These are phyloP conservation scores for Corylus heterophylla DNA, from an alignment of 306 rosid genomes.

Conservation along the genomic window DNA sequence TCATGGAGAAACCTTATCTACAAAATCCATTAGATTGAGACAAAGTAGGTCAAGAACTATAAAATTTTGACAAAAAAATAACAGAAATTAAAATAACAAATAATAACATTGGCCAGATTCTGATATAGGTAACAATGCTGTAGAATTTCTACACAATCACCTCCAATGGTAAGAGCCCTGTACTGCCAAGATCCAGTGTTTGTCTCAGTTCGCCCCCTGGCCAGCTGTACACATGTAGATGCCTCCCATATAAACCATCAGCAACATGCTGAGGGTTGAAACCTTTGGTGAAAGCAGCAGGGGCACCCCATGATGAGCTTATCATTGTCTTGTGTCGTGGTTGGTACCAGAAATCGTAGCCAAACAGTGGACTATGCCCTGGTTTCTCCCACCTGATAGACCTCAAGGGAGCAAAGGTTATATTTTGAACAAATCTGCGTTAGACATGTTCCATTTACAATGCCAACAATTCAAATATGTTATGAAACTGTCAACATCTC, in stretches of 20 bases:
- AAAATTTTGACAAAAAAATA: background rate
- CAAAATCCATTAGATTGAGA: constrained; percentile 20
- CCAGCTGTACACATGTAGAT: constrained; percentile 89
- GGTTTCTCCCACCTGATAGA: constrained; percentile 89
- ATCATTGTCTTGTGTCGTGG: constrained; percentile 90
- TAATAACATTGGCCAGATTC: background rate
- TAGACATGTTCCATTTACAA: constrained; percentile 1
- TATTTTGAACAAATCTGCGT: constrained; percentile 16
- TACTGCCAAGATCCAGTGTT: constrained; percentile 81
- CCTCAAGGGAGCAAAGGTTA: constrained; percentile 7
- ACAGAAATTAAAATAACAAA: background rate
- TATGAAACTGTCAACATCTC: background rate
- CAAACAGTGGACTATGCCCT: constrained; percentile 85
- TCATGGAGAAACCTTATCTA: constrained; percentile 91
- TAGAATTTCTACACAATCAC: constrained; percentile 33
- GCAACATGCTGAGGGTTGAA: constrained; percentile 74
- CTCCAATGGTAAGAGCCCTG: constrained; percentile 88
- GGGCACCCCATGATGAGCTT: constrained; percentile 98
- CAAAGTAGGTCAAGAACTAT: background rate
- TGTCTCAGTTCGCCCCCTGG: constrained; percentile 94
- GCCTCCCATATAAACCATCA: constrained; percentile 82
- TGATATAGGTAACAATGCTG: background rate
- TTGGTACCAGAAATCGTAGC: constrained; percentile 99
- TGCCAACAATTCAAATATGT: background rate
- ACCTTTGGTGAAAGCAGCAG: constrained; percentile 79